phyloP scores from a whole-genome alignment of 352 stramenopile genomes.

The Phytophthora chlamydospora region DNA sequence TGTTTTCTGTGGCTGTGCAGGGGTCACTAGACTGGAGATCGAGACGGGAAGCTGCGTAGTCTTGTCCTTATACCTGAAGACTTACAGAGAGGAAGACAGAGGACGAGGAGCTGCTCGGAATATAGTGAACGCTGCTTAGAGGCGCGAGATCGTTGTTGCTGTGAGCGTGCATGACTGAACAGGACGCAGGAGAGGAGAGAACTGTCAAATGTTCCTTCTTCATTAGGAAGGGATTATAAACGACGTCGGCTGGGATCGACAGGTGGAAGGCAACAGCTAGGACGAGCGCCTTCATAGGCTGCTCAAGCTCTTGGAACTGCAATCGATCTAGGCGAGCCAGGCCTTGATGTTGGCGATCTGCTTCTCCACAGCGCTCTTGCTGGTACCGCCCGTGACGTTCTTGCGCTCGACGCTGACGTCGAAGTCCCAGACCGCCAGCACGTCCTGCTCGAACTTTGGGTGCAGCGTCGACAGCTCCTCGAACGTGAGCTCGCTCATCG shows the following conservation, averaged over 20 bases:
- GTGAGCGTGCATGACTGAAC: not conserved
- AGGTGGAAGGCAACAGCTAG: constrained; percentile 2
- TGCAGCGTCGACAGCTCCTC: constrained; percentile 91
- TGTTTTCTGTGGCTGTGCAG: constrained; percentile 27
- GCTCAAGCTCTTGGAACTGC: not conserved
- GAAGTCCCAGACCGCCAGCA: constrained; percentile 91
- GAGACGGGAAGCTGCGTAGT: not conserved
- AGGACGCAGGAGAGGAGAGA: not conserved
- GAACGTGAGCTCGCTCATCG: constrained; percentile 89
- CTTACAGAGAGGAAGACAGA: constrained; percentile 12
- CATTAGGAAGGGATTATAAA: constrained; percentile 25
- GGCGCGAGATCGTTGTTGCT: not conserved
- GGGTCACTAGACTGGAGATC: constrained; percentile 26
- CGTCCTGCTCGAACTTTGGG: constrained; percentile 89
- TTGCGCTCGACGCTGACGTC: constrained; percentile 92
- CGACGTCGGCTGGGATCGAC: not conserved
- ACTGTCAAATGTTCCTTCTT: constrained; percentile 7
- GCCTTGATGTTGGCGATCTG: constrained; percentile 81
- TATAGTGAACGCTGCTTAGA: constrained; percentile 21
- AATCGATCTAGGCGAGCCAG: constrained; percentile 55
- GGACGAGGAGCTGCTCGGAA: constrained; percentile 14
- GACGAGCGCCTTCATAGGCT: not conserved
- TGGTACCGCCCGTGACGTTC: constrained; percentile 88
- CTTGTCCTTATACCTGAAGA: constrained; percentile 8
- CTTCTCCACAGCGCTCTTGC: constrained; percentile 76